phyloP scores from a whole-genome alignment of 2,329 filamentous ascomycete species.

The Aureobasidium sp. region DNA sequence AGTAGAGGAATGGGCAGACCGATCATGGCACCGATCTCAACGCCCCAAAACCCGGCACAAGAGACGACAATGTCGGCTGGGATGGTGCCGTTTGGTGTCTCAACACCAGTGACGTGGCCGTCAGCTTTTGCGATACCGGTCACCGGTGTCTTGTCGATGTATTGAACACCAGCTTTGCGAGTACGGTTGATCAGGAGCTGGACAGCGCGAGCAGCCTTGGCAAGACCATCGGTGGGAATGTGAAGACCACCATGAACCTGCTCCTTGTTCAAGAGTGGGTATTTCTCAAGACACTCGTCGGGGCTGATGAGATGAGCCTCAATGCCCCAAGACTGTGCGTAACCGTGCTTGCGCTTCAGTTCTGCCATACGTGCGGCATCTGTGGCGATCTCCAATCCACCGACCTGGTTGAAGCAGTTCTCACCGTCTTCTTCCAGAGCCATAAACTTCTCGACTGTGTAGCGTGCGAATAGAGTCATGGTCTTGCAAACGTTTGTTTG shows the following conservation, averaged over 20 bases:
- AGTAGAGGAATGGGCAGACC: conserved; percentile 50
- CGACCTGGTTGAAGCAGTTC: conserved; percentile 54
- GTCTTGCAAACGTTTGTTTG: conserved; percentile 52
- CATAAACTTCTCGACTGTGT: conserved; percentile 53
- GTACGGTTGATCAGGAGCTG: conserved; percentile 54
- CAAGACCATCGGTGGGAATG: conserved; percentile 53
- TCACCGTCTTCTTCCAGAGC: conserved; percentile 42
- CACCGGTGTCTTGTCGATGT: conserved; percentile 48
- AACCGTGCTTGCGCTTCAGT: conserved; percentile 54
- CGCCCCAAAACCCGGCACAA: conserved; percentile 59
- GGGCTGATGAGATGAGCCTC: conserved; percentile 43
- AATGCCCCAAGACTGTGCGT: conserved; percentile 53
- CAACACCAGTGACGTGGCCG: conserved; percentile 48
- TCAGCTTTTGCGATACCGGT: conserved; percentile 46
- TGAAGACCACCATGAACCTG: conserved; percentile 51
- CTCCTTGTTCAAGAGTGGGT: conserved; percentile 47
- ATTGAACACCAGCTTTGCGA: conserved; percentile 48
- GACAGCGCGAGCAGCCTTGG: conserved; percentile 52
- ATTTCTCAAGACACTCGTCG: conserved; percentile 45
- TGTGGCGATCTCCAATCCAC: conserved; percentile 55
- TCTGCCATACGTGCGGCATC: conserved; percentile 51
- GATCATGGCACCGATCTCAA: conserved; percentile 55
- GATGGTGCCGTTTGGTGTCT: conserved; percentile 40
- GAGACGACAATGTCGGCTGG: conserved; percentile 54
- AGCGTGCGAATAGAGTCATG: conserved; percentile 51